phyloP scores from a whole-genome alignment of 2,329 filamentous ascomycete genomes.

The Pseudogymnoascus sp. region DNA sequence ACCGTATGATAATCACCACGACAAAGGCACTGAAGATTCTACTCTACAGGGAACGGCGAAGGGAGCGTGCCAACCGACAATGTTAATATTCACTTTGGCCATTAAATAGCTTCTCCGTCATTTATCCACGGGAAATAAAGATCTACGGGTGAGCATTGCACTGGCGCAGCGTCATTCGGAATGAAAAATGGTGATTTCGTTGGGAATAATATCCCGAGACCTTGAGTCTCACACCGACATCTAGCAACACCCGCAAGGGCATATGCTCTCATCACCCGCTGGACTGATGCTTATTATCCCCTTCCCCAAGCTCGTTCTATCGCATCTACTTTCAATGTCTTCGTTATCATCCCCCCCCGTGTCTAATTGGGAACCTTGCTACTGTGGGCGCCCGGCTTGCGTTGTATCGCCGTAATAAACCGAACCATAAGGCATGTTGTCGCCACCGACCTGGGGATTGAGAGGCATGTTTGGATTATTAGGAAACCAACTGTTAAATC shows the following conservation, averaged over 20 bases:
- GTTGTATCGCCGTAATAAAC: constrained; percentile 4
- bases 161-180: neutral
- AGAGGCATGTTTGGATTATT: constrained; percentile 1
- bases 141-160: neutral
- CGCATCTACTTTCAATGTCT: neutral
- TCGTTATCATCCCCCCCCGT: constrained; percentile 3
- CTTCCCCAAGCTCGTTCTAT: neutral
- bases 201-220: constrained; percentile 6
- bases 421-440: constrained; percentile 2
- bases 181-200: constrained; percentile 5
- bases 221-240: constrained; percentile 4
- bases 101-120: neutral
- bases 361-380: neutral
- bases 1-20: neutral
- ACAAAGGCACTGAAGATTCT: neutral
- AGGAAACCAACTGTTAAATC: neutral
- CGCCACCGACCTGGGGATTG: neutral
- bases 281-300: neutral
- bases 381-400: constrained; percentile 9
- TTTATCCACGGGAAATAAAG: neutral
- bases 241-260: neutral
- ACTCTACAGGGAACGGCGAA: neutral
- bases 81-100: neutral
- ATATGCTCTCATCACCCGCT: neutral
- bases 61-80: neutral